Percentiles rank a stretch among this genome's conserved stretches.
phyloP scores from a whole-genome alignment of 106 monocot genomes.

The Amphibolis antarctica region DNA sequence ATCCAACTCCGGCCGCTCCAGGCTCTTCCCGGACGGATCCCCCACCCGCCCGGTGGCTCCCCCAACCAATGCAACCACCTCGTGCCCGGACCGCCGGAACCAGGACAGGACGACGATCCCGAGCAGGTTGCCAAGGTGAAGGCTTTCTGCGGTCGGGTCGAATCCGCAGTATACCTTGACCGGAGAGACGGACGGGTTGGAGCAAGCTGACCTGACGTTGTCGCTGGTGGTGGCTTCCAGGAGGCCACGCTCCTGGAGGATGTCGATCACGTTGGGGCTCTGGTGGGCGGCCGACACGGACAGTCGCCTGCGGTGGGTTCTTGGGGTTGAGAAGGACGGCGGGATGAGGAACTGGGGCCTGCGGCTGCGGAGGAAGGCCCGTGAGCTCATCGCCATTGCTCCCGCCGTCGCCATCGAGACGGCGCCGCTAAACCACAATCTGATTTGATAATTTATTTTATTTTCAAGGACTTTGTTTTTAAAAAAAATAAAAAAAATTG shows the following conservation, averaged over 20 bases:
- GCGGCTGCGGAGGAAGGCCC: no score
- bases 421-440: no score
- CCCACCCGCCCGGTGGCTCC: constrained; percentile 87
- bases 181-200: constrained; percentile 8
- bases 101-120: constrained; percentile 76
- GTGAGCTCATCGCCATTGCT: no score
- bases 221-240: constrained; percentile 69
- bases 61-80: constrained; percentile 55
- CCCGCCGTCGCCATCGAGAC: no score
- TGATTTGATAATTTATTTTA: no score
- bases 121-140: constrained; percentile 82
- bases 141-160: constrained; percentile 92
- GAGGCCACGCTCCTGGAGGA: constrained; percentile 68
- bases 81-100: constrained; percentile 74
- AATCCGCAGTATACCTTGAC: constrained; percentile 86
- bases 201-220: constrained; percentile 28
- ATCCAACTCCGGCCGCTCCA: constrained; percentile 77
- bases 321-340: no score
- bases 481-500: no score
- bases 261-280: constrained; percentile 36
- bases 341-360: no score
- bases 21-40: constrained; percentile 79
- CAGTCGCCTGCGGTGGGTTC: no score
- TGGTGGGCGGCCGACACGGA: background rate
- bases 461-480: no score